Conservation (phyloP, 179 eudicot genomes). For the Sideroxylon spinosum region DNA sequence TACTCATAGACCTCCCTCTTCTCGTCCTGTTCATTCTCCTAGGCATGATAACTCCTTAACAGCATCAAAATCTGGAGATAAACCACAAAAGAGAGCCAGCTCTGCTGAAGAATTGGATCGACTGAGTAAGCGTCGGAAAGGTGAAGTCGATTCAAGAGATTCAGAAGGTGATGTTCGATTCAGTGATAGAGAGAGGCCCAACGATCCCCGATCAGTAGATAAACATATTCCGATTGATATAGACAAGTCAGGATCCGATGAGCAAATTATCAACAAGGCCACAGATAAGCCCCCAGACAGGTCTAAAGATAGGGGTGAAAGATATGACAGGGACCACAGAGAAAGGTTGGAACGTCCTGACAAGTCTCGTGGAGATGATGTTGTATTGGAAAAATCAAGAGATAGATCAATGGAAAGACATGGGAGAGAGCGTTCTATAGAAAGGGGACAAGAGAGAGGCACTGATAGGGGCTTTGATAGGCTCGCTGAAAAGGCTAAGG, state of each 20-base stretch:
- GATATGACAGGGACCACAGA: constrained; percentile 72
- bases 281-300: constrained; percentile 56
- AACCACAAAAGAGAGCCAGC: constrained; percentile 72
- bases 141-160: constrained; percentile 63
- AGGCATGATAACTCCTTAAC: constrained; percentile 50
- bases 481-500: constrained; percentile 52
- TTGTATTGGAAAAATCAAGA: constrained; percentile 53
- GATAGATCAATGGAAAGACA: constrained; percentile 83
- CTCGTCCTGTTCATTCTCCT: constrained; percentile 69
- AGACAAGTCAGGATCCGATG: constrained; percentile 56
- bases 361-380: constrained; percentile 71
- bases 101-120: constrained; percentile 83
- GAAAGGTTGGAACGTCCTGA: constrained; percentile 72
- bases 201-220: constrained; percentile 40
- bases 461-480: constrained; percentile 63
- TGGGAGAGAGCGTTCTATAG: constrained; percentile 83
- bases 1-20: constrained; percentile 38
- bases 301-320: constrained; percentile 69
- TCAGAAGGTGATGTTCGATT: constrained; percentile 56
- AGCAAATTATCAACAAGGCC: constrained; percentile 34
- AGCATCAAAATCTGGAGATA: constrained; percentile 46
- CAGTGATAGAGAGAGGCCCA: constrained; percentile 54
- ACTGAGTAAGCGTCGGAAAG: constrained; percentile 76
- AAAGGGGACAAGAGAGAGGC: constrained; percentile 62
- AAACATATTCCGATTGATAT: constrained; percentile 45